Percentiles rank a stretch among this genome's conserved stretches.
Evolutionary conservation across 2,329 filamentous ascomycete genomes (phyloP).

Genomic region (Phyllosticta capitalensis): DNA sequence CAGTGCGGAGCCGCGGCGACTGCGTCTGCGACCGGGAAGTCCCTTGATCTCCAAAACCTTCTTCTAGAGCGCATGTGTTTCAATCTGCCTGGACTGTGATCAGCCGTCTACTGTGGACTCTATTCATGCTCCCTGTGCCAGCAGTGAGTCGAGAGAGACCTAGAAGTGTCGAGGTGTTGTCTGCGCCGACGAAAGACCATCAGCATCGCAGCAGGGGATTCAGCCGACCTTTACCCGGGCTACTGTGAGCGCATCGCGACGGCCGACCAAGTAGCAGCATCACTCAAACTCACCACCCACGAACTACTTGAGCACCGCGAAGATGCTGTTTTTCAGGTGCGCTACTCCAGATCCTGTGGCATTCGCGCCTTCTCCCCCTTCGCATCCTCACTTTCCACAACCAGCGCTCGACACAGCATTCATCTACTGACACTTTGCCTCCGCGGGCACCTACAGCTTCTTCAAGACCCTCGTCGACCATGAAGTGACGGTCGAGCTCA

Average conservation of each 20-base stretch:
- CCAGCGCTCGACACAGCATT: background rate
- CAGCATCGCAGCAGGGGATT: no score
- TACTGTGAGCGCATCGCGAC: background rate
- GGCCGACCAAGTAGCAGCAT: background rate
- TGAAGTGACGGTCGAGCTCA: constrained; percentile 95
- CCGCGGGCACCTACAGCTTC: constrained; percentile 50
- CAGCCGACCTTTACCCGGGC: no score
- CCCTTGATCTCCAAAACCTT: background rate
- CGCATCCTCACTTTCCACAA: background rate
- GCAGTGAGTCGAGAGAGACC: background rate
- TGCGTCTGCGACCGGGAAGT: background rate
- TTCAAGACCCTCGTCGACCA: constrained; percentile 99
- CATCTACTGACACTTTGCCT: background rate
- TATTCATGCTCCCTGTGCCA: background rate
- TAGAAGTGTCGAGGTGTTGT: background rate
- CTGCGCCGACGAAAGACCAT: background rate
- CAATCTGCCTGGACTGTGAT: background rate
- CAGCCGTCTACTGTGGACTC: background rate
- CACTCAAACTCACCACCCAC: background rate
- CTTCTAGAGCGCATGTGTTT: background rate
- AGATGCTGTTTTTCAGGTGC: constrained; percentile 33
- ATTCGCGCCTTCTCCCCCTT: background rate
- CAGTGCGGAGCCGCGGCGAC: background rate
- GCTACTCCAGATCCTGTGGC: background rate
- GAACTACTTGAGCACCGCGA: constrained; percentile 13